Evolutionary conservation across 2,329 filamentous ascomycete genomes (phyloP), one percentile per base, ranked within the genome.

Genomic region (Chrysoporthe puriensis): DNA sequence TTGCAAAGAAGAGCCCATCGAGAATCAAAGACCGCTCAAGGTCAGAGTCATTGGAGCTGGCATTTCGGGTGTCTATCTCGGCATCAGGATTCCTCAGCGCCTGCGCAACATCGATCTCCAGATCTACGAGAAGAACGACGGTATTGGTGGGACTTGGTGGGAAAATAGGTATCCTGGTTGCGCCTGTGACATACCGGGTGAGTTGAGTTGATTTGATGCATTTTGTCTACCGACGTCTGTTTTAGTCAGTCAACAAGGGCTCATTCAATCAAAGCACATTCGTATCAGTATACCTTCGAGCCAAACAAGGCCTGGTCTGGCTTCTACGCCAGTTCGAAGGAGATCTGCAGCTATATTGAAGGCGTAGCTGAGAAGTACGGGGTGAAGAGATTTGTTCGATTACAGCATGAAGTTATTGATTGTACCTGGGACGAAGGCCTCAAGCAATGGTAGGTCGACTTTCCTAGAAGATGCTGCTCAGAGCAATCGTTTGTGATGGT

Each of bases 391-490:
- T 82, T 82, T 67, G 76, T 85, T 59, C 78, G 79, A 67, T 77
- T 84, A 40, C 76, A 79, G 66, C 80, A 78, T 18, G 77, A 79
- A 63, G 81, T 85, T 0, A 73, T 80, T 43, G 78, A 77, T 65
- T 79, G 76, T 3, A 71, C 67, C 0, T 86, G 83, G 84, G 75
- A 83, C 57, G 60, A 67, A 32, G 34, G 21, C 36, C 13, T 58
- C 7, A 60, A 57, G 32, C 52, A 54, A 43, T 60, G 46, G 48
- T 48, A 21, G n/a, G n/a, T 57, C 34, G 9, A 21, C 7, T 36
- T 1, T 21, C 9, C 43, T 21, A 40, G 9, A 14, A 14, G 8
- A 11, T 6, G 9, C 18, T 26, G 26, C 21, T 52, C 48, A 32
- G 8, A 11, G 5, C 36, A 40, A 40, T 9, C 36, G 2, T 50